Evolutionary conservation across 2,329 filamentous ascomycete genomes (phyloP), one percentile per base, ranked within the genome.

Genomic region (Beauveria sp.): DNA sequence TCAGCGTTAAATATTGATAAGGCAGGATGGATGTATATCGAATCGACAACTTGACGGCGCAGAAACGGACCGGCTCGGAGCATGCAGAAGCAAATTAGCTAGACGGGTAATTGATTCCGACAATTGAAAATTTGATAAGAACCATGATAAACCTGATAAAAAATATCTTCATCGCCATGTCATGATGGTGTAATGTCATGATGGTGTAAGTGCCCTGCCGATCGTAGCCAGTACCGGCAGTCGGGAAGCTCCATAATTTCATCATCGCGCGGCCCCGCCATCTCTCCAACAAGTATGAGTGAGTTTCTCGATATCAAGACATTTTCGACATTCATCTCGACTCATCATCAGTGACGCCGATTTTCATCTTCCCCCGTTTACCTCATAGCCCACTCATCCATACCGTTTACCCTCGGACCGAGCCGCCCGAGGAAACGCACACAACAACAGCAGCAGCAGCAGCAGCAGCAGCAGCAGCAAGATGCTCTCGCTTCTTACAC

Each of bases 241-340:
- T n/a, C 5, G 22, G 9, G 20, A 22, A 46, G 42, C 53, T 61
- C 58, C 58, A 61, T 61, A 61, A 47, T 61, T 61, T 22, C 56
- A 45, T 51, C 45, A 51, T 38, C 18, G 46, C 47, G 20, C 8
- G 9, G 52, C 42, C 52, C 59, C 59, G 43, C 58, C 43, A 49
- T 38, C 12, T 12, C n/a, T 10, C 46, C 28, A 51, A 24, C 22
- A 38, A 24, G 38, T 30, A 16, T 51, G 43, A 55, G 49, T 50
- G 56, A 49, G 45, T 58, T 58, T 61, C 20, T 54, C n/a, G 30
- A 61, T 49, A 34, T 22, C 51, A 53, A 53, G 46, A 45, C n/a
- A 57, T 47, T 43, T 43, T 40, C 8, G 18, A n/a, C 34, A 5
- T 18, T 58, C 30, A 43, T 16, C 22, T 28, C 26, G 8, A n/a